Evolutionary conservation across 2,329 filamentous ascomycete species (phyloP), one percentile per base, ranked within the genome.

Genomic region (Metarhizium album): DNA sequence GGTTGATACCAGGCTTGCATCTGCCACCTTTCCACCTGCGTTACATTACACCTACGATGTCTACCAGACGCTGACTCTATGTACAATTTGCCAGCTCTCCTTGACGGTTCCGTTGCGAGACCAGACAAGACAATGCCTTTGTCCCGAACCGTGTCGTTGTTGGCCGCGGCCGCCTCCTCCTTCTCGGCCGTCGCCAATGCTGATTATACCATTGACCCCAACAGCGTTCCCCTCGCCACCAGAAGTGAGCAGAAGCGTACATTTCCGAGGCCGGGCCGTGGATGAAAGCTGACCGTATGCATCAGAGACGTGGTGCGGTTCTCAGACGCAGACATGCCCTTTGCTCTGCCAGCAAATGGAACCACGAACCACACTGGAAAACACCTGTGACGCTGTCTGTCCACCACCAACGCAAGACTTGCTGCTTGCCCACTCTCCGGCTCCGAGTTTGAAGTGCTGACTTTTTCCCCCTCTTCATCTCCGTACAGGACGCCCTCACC

Each of bases 341-440:
- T 67, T 83, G 57, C 86, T 90, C 67, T 90, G 86, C 74, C 68
- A 79, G 47, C 83, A 89, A 58, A 64, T 62, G 14, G 65, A 74
- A 61, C 65, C 72, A 57, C 62, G 76, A 64, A 74, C 70, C 43
- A 79, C 76, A 29, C 54, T 72, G 43, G 66, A 72, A 55, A 90
- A 91, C 70, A 73, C 74, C 7, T 91, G 86, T 64, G 76, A 89
- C 63, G 60, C 83, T 47, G 80, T 85, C 76, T 52, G 74, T 51
- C 8, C 20, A 40, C 6, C 18, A 18, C 7, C 6, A n/a, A 18
- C 7, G 8, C n/a, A n/a, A n/a, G n/a, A n/a, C n/a, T n/a, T n/a
- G n/a, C n/a, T n/a, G 33, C 2, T n/a, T 16, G 5, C 29, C 29
- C 33, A 35, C 1, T 35, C 33, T 3, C n/a, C 6, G 37, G 2